These are phyloP conservation scores for Pseudognaphalium luteoalbum DNA, from an alignment of 129 eudicot species.

Conservation along the genomic window DNA sequence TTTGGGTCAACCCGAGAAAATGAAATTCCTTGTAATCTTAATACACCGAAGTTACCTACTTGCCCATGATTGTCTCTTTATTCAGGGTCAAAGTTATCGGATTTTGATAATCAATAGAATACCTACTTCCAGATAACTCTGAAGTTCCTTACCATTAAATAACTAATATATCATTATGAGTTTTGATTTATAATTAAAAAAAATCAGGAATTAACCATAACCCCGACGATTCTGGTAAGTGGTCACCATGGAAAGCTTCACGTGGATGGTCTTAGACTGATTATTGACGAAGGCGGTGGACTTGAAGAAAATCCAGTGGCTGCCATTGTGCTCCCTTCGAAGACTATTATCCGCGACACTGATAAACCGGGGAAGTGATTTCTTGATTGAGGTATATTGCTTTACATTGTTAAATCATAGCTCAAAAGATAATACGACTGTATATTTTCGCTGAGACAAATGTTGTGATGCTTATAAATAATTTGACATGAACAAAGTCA, in stretches of 20 bases:
- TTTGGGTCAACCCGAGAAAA: too few species aligned
- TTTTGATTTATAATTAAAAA: too few species aligned
- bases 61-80: too few species aligned
- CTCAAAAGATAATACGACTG: neutral
- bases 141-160: neutral
- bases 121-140: neutral
- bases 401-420: neutral
- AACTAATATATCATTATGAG: neutral
- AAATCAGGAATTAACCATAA: constrained; percentile 50
- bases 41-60: too few species aligned
- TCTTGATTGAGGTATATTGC: neutral
- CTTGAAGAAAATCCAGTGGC: constrained; percentile 65
- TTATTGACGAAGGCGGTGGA: constrained; percentile 84
- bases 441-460: neutral
- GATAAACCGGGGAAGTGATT: constrained; percentile 32
- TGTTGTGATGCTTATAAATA: neutral
- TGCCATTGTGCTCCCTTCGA: constrained; percentile 77
- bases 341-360: constrained; percentile 72
- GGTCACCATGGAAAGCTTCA: constrained; percentile 96
- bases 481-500: neutral
- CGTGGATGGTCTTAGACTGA: constrained; percentile 67
- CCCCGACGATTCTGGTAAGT: constrained; percentile 67
- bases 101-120: neutral
- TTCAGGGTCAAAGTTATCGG: neutral
- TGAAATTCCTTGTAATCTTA: too few species aligned